Percentiles rank a stretch among this genome's conserved stretches.
phyloP scores from a whole-genome alignment of 305 asterid species.

The Andrographis paniculata region DNA sequence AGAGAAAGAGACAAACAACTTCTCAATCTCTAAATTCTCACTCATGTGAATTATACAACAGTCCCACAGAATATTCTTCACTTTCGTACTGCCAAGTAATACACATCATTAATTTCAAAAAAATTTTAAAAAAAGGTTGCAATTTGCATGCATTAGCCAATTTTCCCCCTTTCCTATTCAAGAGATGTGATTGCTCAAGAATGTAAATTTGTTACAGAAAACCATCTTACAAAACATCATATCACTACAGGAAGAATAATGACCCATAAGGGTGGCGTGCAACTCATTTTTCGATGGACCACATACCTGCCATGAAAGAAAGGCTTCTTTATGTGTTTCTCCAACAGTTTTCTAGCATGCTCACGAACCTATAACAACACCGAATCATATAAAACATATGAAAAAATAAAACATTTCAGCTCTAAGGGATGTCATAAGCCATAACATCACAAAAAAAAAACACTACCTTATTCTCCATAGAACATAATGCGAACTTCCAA shows the following conservation, averaged over 20 bases:
- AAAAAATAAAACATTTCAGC: conserved; percentile 1
- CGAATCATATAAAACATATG: conserved; percentile 14
- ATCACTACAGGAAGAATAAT: too few species aligned
- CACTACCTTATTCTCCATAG: conserved; percentile 87
- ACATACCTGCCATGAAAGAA: conserved; percentile 69
- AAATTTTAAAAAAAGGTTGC: too few species aligned
- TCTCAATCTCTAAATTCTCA: not conserved
- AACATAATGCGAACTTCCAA: conserved; percentile 93
- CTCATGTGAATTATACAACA: too few species aligned
- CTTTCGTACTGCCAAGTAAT: too few species aligned
- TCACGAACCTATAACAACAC: conserved; percentile 65
- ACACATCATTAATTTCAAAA: too few species aligned
- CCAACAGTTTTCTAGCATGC: conserved; percentile 95
- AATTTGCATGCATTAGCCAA: too few species aligned
- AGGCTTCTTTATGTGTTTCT: conserved; percentile 82
- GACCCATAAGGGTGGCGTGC: not conserved
- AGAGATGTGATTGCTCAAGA: too few species aligned
- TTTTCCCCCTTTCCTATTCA: too few species aligned
- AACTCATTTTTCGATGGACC: not conserved
- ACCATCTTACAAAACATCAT: too few species aligned
- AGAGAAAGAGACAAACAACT: not conserved
- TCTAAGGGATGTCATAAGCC: not conserved
- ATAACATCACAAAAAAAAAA: not conserved
- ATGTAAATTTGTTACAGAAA: too few species aligned
- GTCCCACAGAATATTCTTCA: too few species aligned